Evolutionary conservation across 2,329 filamentous ascomycete species (phyloP).

Genomic region (Curvularia spicifera): DNA sequence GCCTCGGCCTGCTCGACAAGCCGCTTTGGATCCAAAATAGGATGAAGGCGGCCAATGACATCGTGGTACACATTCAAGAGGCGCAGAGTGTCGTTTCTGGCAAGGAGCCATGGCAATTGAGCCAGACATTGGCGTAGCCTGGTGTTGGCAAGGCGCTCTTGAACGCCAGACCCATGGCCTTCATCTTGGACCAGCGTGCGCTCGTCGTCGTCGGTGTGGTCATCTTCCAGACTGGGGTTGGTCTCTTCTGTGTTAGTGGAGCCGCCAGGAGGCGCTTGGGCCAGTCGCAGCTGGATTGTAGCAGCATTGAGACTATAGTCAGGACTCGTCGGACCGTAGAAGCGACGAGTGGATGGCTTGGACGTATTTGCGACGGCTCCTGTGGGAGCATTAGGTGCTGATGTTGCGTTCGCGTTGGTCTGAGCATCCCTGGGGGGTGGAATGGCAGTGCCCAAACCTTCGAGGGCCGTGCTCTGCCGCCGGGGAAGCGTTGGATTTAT

Average conservation of each 20-base stretch:
- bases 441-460: not conserved
- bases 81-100: not conserved
- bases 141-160: slow-evolving; percentile 1
- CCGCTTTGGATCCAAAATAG: slow-evolving; percentile 2
- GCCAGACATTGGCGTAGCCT: slow-evolving; percentile 1
- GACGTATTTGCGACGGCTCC: not conserved
- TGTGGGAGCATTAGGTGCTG: not conserved
- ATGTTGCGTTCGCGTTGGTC: not conserved
- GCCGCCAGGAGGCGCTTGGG: not conserved
- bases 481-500: not conserved
- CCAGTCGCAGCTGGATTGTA: slow-evolving; percentile 1
- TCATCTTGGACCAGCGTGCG: slow-evolving; percentile 1
- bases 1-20: slow-evolving; percentile 1
- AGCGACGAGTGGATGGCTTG: slow-evolving; percentile 2
- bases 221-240: slow-evolving; percentile 1
- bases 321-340: not conserved
- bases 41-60: slow-evolving; percentile 2
- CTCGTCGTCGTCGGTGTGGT: not conserved
- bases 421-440: not conserved
- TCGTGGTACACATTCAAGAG: not conserved
- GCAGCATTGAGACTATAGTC: slow-evolving; percentile 3
- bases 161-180: not conserved
- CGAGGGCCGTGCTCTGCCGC: not conserved
- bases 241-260: not conserved
- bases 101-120: slow-evolving; percentile 1